Conservation (phyloP, 345 rosid genomes). For the Aethionema arabicum region DNA sequence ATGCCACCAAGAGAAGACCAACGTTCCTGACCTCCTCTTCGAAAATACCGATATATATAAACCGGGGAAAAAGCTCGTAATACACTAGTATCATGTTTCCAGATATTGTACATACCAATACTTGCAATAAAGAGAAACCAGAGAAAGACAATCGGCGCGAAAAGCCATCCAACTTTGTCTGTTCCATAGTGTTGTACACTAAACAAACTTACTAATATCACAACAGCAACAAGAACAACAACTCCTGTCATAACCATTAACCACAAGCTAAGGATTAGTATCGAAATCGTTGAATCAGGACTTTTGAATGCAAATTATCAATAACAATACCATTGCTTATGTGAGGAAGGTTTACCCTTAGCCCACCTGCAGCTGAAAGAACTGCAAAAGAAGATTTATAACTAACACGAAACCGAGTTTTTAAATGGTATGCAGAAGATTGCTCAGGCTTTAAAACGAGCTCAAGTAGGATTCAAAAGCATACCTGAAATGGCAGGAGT, state of each 20-base stretch:
- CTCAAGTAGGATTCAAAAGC: too few species aligned
- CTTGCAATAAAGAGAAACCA: slow-evolving; percentile 80
- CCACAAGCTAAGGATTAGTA: slow-evolving; percentile 6
- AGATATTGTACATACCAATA: slow-evolving; percentile 73
- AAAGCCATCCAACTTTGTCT: slow-evolving; percentile 79
- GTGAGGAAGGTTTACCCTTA: slow-evolving; percentile 69
- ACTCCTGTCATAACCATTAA: slow-evolving; percentile 48
- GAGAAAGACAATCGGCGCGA: slow-evolving; percentile 80
- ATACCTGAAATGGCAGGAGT: slow-evolving; percentile 89
- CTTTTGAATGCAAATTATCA: background rate
- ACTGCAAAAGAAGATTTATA: slow-evolving; percentile 44
- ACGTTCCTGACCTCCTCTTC: slow-evolving; percentile 64
- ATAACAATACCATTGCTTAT: slow-evolving; percentile 57
- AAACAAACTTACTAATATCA: slow-evolving; percentile 64
- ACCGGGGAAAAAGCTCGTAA: slow-evolving; percentile 81
- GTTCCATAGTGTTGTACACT: slow-evolving; percentile 82
- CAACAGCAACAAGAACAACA: slow-evolving; percentile 72
- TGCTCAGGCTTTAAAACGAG: too few species aligned
- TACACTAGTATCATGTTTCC: slow-evolving; percentile 60
- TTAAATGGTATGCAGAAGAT: too few species aligned
- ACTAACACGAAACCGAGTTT: too few species aligned
- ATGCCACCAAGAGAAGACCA: slow-evolving; percentile 85
- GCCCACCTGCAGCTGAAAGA: slow-evolving; percentile 95
- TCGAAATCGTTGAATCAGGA: background rate
- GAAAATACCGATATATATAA: slow-evolving; percentile 60